Conservation (phyloP, 805 yeast genomes). For the Starmera pachycereana region DNA sequence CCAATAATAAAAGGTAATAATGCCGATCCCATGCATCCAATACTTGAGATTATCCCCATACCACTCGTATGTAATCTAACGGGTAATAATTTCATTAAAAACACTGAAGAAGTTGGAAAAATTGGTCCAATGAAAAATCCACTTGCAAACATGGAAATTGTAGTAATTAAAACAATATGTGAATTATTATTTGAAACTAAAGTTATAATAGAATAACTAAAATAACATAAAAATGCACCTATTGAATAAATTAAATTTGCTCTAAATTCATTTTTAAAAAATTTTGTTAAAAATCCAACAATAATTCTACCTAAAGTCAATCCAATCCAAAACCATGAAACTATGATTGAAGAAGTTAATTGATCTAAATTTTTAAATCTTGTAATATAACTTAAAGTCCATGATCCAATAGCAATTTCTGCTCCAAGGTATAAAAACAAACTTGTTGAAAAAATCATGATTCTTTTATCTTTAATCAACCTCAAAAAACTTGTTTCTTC, state of each 20-base stretch:
- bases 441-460: slow-evolving; percentile 41
- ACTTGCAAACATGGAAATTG: slow-evolving; percentile 33
- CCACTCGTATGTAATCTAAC: slow-evolving; percentile 49
- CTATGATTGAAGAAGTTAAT: slow-evolving; percentile 45
- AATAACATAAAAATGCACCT: slow-evolving; percentile 22
- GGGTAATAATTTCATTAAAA: slow-evolving; percentile 56
- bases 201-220: slow-evolving; percentile 12
- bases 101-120: slow-evolving; percentile 63
- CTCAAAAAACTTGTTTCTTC: slow-evolving; percentile 2
- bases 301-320: slow-evolving; percentile 52
- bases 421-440: slow-evolving; percentile 58
- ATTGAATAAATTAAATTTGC: slow-evolving; percentile 25
- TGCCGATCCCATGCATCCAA: slow-evolving; percentile 84
- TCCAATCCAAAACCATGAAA: slow-evolving; percentile 68
- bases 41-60: slow-evolving; percentile 63
- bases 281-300: slow-evolving; percentile 44
- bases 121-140: slow-evolving; percentile 63
- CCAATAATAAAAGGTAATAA: slow-evolving; percentile 61
- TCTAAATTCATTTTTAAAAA: slow-evolving; percentile 34
- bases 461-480: slow-evolving; percentile 21
- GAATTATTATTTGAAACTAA: slow-evolving; percentile 28
- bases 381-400: slow-evolving; percentile 56
- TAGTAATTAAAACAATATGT: slow-evolving; percentile 19
- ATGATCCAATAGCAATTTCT: slow-evolving; percentile 60
- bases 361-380: slow-evolving; percentile 40